Conservation (phyloP, 306 rosid genomes). For the Inga oerstediana region DNA sequence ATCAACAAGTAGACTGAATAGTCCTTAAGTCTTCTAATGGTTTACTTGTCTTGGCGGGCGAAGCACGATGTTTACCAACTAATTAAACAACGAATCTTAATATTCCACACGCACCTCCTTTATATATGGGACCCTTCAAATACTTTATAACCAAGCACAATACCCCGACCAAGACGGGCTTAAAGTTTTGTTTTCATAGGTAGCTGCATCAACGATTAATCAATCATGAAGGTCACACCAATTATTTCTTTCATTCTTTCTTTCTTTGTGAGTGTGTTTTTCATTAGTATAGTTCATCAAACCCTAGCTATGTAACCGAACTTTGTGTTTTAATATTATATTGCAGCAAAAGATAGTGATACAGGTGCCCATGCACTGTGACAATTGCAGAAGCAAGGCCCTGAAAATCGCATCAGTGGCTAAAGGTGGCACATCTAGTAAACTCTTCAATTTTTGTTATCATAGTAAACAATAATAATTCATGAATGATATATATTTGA, state of each 20-base stretch:
- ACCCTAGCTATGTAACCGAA: background rate
- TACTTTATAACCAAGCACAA: background rate
- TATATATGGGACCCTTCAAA: background rate
- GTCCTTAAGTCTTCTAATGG: no score
- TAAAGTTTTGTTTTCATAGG: background rate
- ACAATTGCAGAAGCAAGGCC: slow-evolving; percentile 32
- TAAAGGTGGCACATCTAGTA: background rate
- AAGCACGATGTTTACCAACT: background rate
- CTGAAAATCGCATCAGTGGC: background rate
- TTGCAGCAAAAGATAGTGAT: slow-evolving; percentile 36
- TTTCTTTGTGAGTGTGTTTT: background rate
- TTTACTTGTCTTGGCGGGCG: background rate
- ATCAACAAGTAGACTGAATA: no score
- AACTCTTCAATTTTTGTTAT: background rate
- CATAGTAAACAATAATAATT: no score
- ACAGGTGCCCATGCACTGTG: slow-evolving; percentile 25
- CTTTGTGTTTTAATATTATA: background rate
- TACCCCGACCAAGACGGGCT: background rate
- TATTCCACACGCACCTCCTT: background rate
- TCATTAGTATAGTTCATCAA: background rate
- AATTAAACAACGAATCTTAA: background rate
- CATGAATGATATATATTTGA: background rate
- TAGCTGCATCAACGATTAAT: background rate
- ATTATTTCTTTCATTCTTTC: background rate
- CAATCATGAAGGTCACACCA: background rate